Evolutionary conservation across 345 rosid genomes (phyloP).

Genomic region (Turritis glabra): DNA sequence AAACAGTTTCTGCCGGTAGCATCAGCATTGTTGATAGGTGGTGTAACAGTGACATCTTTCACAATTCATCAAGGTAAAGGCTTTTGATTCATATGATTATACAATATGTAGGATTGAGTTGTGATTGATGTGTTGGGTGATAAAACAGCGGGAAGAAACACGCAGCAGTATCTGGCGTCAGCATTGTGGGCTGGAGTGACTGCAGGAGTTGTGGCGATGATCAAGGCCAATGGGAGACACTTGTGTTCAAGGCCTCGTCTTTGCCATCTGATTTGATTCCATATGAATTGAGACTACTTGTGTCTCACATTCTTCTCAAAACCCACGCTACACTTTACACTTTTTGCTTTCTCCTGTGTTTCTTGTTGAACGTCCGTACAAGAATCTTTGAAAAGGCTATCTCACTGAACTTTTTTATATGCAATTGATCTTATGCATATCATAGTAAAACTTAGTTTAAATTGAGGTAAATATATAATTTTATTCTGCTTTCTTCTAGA

Average conservation of each 20-base stretch:
- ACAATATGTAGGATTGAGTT: neutral
- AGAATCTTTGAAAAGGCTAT: neutral
- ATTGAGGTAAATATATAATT: too few species aligned
- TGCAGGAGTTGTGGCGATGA: slow-evolving; percentile 83
- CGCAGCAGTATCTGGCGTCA: slow-evolving; percentile 69
- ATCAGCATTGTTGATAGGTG: slow-evolving; percentile 85
- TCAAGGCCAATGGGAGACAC: slow-evolving; percentile 84
- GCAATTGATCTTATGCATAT: neutral
- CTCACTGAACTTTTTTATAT: neutral
- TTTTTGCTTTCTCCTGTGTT: neutral
- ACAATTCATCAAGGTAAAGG: slow-evolving; percentile 81
- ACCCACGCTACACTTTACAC: neutral
- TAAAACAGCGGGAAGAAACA: slow-evolving; percentile 66
- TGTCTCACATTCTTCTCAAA: slow-evolving; percentile 3
- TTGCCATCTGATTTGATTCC: slow-evolving; percentile 66
- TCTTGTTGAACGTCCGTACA: neutral
- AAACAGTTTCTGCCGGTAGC: slow-evolving; percentile 94
- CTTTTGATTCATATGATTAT: neutral
- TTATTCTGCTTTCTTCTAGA: neutral
- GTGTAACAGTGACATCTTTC: slow-evolving; percentile 78
- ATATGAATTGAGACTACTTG: neutral
- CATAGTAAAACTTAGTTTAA: neutral
- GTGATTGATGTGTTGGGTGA: slow-evolving; percentile 9
- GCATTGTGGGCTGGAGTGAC: slow-evolving; percentile 83
- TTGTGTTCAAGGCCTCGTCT: slow-evolving; percentile 93